A percentile compares a stretch with the other conserved stretches of the same genome.
Conservation (phyloP, 139 green algal species). For the Tetraselmis chui region DNA sequence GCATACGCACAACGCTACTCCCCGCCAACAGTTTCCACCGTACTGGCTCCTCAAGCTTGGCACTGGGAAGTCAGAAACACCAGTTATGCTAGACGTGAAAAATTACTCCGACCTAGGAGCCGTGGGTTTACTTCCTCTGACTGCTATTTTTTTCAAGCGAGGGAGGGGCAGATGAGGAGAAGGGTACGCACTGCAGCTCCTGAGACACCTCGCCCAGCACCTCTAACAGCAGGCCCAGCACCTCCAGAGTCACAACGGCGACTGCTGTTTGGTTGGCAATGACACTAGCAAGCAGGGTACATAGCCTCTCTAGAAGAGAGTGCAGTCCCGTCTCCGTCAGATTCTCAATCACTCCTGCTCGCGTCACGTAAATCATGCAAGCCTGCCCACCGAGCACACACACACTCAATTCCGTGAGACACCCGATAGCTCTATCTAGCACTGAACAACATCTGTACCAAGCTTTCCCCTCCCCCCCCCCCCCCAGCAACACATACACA, state of each 20-base stretch:
- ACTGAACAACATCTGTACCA: too few species aligned
- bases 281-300: background rate
- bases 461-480: too few species aligned
- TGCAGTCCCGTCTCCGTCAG: background rate
- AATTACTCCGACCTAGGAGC: too few species aligned
- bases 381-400: too few species aligned
- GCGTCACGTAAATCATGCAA: background rate
- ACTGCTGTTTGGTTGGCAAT: background rate
- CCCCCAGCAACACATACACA: too few species aligned
- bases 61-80: too few species aligned
- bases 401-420: too few species aligned
- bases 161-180: too few species aligned
- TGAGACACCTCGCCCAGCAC: slow-evolving; percentile 61
- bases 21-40: background rate
- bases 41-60: background rate
- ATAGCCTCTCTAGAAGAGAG: background rate
- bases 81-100: too few species aligned
- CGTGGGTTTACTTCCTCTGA: too few species aligned
- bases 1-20: background rate
- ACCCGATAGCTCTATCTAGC: too few species aligned
- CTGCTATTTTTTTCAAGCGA: too few species aligned
- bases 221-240: slow-evolving; percentile 57
- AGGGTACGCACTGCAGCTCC: slow-evolving; percentile 14
- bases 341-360: background rate
- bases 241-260: background rate